Conservation (phyloP, 2,329 filamentous ascomycete species). For the Cytospora piceae region DNA sequence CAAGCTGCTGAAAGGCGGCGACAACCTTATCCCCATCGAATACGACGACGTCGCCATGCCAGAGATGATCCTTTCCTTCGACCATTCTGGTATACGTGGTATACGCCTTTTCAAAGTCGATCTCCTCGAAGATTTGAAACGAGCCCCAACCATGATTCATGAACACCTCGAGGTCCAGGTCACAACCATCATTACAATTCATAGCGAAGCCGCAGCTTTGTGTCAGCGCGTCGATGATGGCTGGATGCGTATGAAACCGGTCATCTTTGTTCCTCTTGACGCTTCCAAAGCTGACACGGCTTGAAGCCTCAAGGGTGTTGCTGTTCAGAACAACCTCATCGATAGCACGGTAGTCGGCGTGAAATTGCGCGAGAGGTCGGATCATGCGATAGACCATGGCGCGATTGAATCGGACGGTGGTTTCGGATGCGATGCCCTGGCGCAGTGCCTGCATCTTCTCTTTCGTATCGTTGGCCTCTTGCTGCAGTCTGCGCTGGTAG, state of each 20-base stretch:
- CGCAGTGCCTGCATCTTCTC: slow-evolving; percentile 60
- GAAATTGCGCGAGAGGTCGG: slow-evolving; percentile 59
- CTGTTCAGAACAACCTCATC: slow-evolving; percentile 60
- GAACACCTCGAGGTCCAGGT: slow-evolving; percentile 57
- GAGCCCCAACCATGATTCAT: slow-evolving; percentile 64
- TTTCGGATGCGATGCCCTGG: slow-evolving; percentile 64
- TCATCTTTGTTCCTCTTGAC: slow-evolving; percentile 52
- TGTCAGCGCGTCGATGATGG: slow-evolving; percentile 62
- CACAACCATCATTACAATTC: slow-evolving; percentile 59
- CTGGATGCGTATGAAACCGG: slow-evolving; percentile 58
- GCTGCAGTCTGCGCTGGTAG: slow-evolving; percentile 3
- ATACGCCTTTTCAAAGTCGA: slow-evolving; percentile 51
- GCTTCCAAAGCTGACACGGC: slow-evolving; percentile 44
- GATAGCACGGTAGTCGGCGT: slow-evolving; percentile 58
- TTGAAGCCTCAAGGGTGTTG: slow-evolving; percentile 46
- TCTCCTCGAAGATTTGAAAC: slow-evolving; percentile 53
- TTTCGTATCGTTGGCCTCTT: slow-evolving; percentile 55
- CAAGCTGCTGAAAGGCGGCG: slow-evolving; percentile 57
- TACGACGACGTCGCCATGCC: slow-evolving; percentile 57
- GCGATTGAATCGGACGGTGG: slow-evolving; percentile 72
- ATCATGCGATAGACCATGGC: slow-evolving; percentile 78
- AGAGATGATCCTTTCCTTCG: slow-evolving; percentile 54
- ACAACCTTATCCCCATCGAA: slow-evolving; percentile 56
- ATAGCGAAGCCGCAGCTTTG: slow-evolving; percentile 65
- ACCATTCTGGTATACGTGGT: slow-evolving; percentile 63